Evolutionary conservation across 1,284 basidiomycete species (phyloP).

Genomic region (Sporisorium scitamineum): DNA sequence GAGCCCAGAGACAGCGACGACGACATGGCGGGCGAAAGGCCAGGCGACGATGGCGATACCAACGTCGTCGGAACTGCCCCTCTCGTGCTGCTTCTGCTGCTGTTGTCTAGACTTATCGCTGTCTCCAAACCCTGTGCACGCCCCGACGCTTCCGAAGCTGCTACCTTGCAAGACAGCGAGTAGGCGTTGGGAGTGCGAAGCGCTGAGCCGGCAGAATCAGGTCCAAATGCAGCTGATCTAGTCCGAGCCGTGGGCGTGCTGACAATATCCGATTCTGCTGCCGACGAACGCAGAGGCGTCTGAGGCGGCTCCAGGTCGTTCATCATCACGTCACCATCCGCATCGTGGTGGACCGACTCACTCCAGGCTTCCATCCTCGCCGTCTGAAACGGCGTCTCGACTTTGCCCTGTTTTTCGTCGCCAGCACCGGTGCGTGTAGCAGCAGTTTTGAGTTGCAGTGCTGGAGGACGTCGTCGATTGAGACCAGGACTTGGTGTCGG

Average conservation of each 20-base stretch:
- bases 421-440: not conserved
- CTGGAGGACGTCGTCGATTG: slow-evolving; percentile 37
- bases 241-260: slow-evolving; percentile 42
- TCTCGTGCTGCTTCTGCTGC: slow-evolving; percentile 4
- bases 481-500: slow-evolving; percentile 30
- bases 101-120: not conserved
- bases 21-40: slow-evolving; percentile 22
- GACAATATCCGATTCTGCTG: slow-evolving; percentile 27
- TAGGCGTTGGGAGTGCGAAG: slow-evolving; percentile 34
- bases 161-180: not conserved
- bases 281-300: slow-evolving; percentile 35
- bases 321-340: slow-evolving; percentile 44
- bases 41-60: slow-evolving; percentile 17
- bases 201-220: slow-evolving; percentile 9
- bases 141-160: not conserved
- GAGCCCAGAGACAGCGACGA: slow-evolving; percentile 31
- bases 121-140: not conserved
- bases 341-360: slow-evolving; percentile 7
- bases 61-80: slow-evolving; percentile 1
- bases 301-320: slow-evolving; percentile 33
- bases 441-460: slow-evolving; percentile 29
- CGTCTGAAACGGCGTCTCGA: slow-evolving; percentile 45
- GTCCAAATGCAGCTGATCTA: slow-evolving; percentile 5
- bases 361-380: slow-evolving; percentile 32
- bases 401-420: not conserved